These are phyloP conservation scores for Halenospora varia DNA, from an alignment of 495 filamentous ascomycete genomes.

Conservation along the genomic window DNA sequence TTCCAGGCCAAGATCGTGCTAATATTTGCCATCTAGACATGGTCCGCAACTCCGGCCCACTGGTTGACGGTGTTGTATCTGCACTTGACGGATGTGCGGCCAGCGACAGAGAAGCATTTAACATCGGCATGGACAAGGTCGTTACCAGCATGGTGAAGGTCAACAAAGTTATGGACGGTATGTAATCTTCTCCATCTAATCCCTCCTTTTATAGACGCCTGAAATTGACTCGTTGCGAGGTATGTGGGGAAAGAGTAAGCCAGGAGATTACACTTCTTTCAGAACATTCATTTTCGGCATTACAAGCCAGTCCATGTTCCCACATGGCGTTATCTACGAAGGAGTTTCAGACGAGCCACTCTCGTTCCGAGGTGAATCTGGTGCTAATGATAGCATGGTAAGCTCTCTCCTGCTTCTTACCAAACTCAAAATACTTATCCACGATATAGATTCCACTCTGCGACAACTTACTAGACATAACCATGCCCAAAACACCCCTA, in stretches of 20 bases:
- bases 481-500: constrained; percentile 79
- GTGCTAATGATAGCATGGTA: constrained; percentile 84
- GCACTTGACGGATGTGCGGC: constrained; percentile 55
- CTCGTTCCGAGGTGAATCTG: constrained; percentile 80
- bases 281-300: constrained; percentile 95
- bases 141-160: constrained; percentile 62
- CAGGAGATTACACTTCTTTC: constrained; percentile 73
- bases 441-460: constrained; percentile 66
- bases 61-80: constrained; percentile 64
- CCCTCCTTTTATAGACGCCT: constrained; percentile 17
- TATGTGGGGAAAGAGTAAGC: constrained; percentile 85
- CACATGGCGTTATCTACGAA: constrained; percentile 82
- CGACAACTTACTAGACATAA: constrained; percentile 75
- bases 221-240: constrained; percentile 35
- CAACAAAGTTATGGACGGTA: constrained; percentile 76
- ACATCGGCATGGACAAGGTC: constrained; percentile 58
- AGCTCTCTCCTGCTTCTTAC: constrained; percentile 10
- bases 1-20: no score
- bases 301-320: constrained; percentile 86
- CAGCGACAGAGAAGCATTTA: constrained; percentile 50
- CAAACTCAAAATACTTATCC: constrained; percentile 1
- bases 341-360: constrained; percentile 68
- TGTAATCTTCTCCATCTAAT: constrained; percentile 19
- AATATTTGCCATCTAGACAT: no score
- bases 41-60: constrained; percentile 70